Conservation (phyloP, 2,329 filamentous ascomycete genomes). For the Exophiala viscosa region DNA sequence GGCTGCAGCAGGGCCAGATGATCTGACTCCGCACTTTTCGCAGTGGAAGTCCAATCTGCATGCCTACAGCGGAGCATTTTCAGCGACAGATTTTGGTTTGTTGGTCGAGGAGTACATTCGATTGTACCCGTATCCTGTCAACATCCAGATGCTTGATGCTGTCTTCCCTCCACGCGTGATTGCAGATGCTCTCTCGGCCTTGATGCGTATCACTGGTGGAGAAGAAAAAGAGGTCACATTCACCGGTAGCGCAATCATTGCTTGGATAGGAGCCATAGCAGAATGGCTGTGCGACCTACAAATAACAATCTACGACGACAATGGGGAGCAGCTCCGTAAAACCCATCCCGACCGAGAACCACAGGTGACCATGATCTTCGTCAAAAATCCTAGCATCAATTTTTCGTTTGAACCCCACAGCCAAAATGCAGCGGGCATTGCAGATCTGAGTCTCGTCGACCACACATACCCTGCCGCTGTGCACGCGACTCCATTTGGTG, state of each 20-base stretch:
- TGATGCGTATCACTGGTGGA: slow-evolving; percentile 20
- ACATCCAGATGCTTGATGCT: slow-evolving; percentile 4
- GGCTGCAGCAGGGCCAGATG: slow-evolving; percentile 13
- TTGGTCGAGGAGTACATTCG: slow-evolving; percentile 25
- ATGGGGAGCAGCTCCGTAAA: slow-evolving; percentile 15
- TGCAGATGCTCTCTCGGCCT: slow-evolving; percentile 17
- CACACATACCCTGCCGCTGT: slow-evolving; percentile 15
- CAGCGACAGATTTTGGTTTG: slow-evolving; percentile 23
- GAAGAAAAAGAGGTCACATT: slow-evolving; percentile 20
- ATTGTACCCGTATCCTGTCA: slow-evolving; percentile 20
- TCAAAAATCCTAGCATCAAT: slow-evolving; percentile 13
- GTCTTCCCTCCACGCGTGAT: slow-evolving; percentile 17
- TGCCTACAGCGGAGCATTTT: slow-evolving; percentile 23
- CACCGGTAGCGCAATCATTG: slow-evolving; percentile 22
- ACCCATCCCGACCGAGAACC: slow-evolving; percentile 14
- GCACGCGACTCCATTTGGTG: slow-evolving; percentile 23
- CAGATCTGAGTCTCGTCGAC: slow-evolving; percentile 11
- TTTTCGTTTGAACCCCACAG: slow-evolving; percentile 12
- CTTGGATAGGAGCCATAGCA: slow-evolving; percentile 25
- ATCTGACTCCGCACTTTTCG: slow-evolving; percentile 23
- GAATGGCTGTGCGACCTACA: slow-evolving; percentile 27
- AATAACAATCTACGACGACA: slow-evolving; percentile 15
- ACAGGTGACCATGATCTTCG: slow-evolving; percentile 20
- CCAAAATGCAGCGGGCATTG: not conserved
- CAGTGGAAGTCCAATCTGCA: slow-evolving; percentile 22